phyloP scores from a whole-genome alignment of 441 rosid species.

The Eruca vesicaria region DNA sequence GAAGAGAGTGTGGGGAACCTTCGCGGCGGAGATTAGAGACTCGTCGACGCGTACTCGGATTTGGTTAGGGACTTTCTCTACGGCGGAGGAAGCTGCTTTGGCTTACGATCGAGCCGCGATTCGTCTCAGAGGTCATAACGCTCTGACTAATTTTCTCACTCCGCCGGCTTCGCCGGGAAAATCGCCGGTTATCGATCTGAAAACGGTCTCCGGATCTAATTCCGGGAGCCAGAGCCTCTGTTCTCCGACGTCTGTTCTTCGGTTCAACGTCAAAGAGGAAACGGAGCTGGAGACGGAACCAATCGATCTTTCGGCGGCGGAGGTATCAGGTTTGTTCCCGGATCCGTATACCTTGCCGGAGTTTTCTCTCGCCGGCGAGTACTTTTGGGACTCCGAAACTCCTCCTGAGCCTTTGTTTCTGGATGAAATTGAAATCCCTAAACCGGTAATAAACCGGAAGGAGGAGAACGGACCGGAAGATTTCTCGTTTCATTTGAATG shows the following conservation, averaged over 20 bases:
- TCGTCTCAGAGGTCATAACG: constrained; percentile 57
- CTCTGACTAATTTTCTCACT: constrained; percentile 52
- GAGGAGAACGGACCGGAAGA: constrained; percentile 4
- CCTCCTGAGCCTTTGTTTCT: constrained; percentile 45
- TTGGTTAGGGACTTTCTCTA: constrained; percentile 75
- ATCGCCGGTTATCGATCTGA: constrained; percentile 34
- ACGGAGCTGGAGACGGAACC: constrained; percentile 10
- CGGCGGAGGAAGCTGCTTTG: constrained; percentile 71
- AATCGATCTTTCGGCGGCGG: neutral
- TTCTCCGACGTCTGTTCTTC: constrained; percentile 85
- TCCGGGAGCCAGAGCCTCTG: constrained; percentile 42
- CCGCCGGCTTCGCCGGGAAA: constrained; percentile 33
- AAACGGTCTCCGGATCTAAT: constrained; percentile 41
- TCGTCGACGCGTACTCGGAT: constrained; percentile 53
- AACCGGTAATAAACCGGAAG: constrained; percentile 5
- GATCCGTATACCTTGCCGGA: constrained; percentile 36
- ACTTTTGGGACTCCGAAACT: constrained; percentile 38
- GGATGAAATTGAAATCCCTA: constrained; percentile 34
- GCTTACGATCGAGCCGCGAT: constrained; percentile 79
- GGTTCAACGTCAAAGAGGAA: constrained; percentile 56
- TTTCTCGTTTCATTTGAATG: constrained; percentile 24
- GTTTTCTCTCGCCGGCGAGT: constrained; percentile 24
- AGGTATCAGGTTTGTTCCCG: neutral
- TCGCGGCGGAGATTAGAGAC: constrained; percentile 87
- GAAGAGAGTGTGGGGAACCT: constrained; percentile 76